Conservation (phyloP, 306 rosid genomes). For the Cucurbita ficifolia region DNA sequence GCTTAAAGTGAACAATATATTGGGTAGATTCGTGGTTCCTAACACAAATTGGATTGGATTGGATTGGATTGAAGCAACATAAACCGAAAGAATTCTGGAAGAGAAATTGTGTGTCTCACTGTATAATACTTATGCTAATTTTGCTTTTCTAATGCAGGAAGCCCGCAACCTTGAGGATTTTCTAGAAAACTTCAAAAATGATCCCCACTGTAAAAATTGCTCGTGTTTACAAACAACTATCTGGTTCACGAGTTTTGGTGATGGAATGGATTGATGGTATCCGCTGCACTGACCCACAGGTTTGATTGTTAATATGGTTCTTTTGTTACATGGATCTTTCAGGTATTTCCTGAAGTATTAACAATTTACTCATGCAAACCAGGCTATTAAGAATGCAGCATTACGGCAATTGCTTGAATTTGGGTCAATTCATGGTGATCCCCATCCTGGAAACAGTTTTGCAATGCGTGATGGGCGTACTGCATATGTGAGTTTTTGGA, state of each 20-base stretch:
- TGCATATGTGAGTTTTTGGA: slow-evolving; percentile 96
- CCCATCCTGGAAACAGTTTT: slow-evolving; percentile 96
- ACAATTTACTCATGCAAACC: slow-evolving; percentile 20
- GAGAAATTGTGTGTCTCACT: background rate
- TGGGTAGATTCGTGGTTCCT: too few species aligned
- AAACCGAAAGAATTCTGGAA: background rate
- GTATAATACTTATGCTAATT: background rate
- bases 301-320: slow-evolving; percentile 20
- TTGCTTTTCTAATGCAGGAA: slow-evolving; percentile 48
- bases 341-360: slow-evolving; percentile 6
- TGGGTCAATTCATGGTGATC: slow-evolving; percentile 97
- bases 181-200: slow-evolving; percentile 77
- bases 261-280: slow-evolving; percentile 99
- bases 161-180: slow-evolving; percentile 95
- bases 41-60: too few species aligned
- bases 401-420: slow-evolving; percentile 88
- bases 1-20: too few species aligned
- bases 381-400: slow-evolving; percentile 91
- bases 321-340: slow-evolving; percentile 1
- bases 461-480: slow-evolving; percentile 98
- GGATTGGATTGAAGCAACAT: background rate
- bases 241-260: slow-evolving; percentile 76
- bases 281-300: slow-evolving; percentile 92
- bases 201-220: slow-evolving; percentile 96
- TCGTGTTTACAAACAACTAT: slow-evolving; percentile 62